Conservation (phyloP, 192 early-diverging fungal genomes). For the Coemansia sp. region DNA sequence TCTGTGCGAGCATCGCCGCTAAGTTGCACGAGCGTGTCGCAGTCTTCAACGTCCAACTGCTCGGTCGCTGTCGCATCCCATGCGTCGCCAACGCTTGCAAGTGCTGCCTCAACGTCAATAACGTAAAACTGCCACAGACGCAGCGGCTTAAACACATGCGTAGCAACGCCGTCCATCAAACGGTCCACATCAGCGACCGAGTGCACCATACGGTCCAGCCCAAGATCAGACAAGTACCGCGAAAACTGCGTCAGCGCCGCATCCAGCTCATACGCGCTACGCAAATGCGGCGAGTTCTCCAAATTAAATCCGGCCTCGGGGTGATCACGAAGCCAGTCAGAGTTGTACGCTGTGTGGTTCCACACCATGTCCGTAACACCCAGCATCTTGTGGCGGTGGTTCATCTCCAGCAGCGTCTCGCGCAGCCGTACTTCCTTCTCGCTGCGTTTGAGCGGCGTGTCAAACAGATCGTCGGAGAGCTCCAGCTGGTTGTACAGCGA, state of each 20-base stretch:
- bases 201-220: conserved; percentile 56
- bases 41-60: conserved; percentile 4
- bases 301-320: conserved; percentile 98
- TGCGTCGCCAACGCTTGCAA: conserved; percentile 45
- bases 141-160: conserved; percentile 58
- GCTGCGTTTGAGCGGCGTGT: conserved; percentile 46
- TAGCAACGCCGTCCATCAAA: conserved; percentile 59
- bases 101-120: conserved; percentile 59
- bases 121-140: conserved; percentile 90
- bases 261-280: conserved; percentile 90
- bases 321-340: conserved; percentile 91
- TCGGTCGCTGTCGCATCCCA: conserved; percentile 20
- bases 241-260: conserved; percentile 77
- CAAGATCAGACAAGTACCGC: conserved; percentile 53
- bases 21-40: conserved; percentile 10
- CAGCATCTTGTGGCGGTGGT: conserved; percentile 67
- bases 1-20: conserved; percentile 26
- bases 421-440: conserved; percentile 63
- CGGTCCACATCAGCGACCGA: conserved; percentile 64
- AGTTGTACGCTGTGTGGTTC: conserved; percentile 97
- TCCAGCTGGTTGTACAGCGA: conserved; percentile 92
- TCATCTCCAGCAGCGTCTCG: conserved; percentile 57
- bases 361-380: conserved; percentile 93
- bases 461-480: conserved; percentile 87
- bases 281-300: conserved; percentile 88